Evolutionary conservation across 1,284 basidiomycete species (phyloP).

Genomic region (Thelephora terrestris): DNA sequence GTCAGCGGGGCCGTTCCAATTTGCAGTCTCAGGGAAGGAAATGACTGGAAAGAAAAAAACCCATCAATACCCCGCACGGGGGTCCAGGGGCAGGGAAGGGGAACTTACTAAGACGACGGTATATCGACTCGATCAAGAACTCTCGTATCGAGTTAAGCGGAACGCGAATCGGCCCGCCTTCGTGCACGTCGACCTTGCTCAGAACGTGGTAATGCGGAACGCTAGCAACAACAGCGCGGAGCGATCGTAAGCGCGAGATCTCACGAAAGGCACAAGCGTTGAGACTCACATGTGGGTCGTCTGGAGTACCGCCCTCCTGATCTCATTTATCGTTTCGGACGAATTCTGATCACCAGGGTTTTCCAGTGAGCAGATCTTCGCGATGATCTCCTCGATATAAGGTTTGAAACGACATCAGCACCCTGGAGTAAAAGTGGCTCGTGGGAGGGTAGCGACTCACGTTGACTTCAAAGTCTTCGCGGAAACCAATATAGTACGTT

Average conservation of each 20-base stretch:
- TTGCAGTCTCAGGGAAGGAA: too few relatives aligned
- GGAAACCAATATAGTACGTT: conserved; percentile 51
- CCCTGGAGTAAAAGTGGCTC: neutral
- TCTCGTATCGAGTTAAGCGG: conserved; percentile 35
- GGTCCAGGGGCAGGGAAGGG: neutral
- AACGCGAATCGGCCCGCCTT: conserved; percentile 23
- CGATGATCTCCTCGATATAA: conserved; percentile 34
- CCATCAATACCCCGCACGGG: too few relatives aligned
- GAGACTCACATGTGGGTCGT: conserved; percentile 47
- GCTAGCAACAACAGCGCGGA: too few relatives aligned
- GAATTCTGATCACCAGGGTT: conserved; percentile 25
- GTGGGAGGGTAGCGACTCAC: neutral
- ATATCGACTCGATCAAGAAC: conserved; percentile 47
- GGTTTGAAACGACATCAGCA: neutral
- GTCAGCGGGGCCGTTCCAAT: too few relatives aligned
- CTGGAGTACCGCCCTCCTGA: conserved; percentile 30
- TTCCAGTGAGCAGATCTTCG: conserved; percentile 39
- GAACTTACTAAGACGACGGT: conserved; percentile 37
- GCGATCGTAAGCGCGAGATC: conserved; percentile 16
- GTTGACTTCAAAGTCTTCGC: conserved; percentile 48
- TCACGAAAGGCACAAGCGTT: neutral
- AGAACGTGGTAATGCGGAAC: conserved; percentile 50
- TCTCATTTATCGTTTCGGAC: conserved; percentile 26
- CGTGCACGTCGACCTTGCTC: conserved; percentile 28
- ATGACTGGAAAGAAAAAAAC: too few relatives aligned